Conservation (phyloP, 2,329 filamentous ascomycete species). For the Cladosporium sp. region DNA sequence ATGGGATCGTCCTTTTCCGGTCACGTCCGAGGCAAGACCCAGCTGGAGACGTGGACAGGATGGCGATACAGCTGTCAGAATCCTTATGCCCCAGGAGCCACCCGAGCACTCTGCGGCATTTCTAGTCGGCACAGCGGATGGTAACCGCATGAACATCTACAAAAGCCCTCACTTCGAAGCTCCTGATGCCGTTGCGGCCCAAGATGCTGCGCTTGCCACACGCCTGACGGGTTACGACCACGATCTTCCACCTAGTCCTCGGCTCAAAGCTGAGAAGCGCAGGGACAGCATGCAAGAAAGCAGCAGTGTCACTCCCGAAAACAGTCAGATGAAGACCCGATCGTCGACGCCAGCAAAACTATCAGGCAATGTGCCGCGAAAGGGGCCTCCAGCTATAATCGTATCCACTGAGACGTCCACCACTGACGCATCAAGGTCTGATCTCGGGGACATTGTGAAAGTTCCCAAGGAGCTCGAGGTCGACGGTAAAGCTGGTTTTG, state of each 20-base stretch:
- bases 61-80: background rate
- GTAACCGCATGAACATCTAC: background rate
- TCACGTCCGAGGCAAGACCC: background rate
- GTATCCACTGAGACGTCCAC: background rate
- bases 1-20: background rate
- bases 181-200: background rate
- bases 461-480: conserved; percentile 5
- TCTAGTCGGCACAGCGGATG: background rate
- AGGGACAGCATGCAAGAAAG: conserved; percentile 9
- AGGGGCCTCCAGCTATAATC: background rate
- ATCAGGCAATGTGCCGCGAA: no score
- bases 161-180: conserved; percentile 3
- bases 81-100: background rate
- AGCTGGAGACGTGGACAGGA: conserved; percentile 5
- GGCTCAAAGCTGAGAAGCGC: background rate
- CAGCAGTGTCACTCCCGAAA: background rate
- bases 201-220: conserved; percentile 1
- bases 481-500: conserved; percentile 8
- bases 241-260: background rate
- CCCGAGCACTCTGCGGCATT: background rate
- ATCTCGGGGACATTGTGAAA: background rate
- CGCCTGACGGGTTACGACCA: background rate
- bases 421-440: background rate
- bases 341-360: background rate
- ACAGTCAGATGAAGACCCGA: background rate